Evolutionary conservation across 768 basidiomycete species (phyloP).

Genomic region (Tulasnella calospora): DNA sequence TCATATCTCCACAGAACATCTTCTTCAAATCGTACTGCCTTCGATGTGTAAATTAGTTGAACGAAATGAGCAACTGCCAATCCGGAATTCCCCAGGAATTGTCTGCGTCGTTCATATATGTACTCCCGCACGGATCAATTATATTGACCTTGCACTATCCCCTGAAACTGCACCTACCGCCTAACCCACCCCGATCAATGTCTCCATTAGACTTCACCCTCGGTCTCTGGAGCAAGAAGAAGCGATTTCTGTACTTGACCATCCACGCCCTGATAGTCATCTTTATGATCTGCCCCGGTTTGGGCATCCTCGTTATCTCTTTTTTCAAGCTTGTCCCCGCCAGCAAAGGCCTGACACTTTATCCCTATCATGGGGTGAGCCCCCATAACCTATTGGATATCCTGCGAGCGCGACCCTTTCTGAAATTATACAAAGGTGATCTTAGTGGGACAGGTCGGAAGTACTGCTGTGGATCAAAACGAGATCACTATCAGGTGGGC

Average conservation of each 20-base stretch:
- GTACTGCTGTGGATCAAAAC: neutral
- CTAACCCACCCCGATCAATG: neutral
- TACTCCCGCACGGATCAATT: neutral
- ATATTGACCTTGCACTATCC: neutral
- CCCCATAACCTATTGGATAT: neutral
- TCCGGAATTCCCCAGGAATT: neutral
- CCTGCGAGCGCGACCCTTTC: neutral
- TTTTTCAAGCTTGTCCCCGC: neutral
- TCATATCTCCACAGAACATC: neutral
- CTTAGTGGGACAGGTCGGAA: neutral
- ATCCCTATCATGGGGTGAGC: neutral
- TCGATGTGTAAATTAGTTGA: neutral
- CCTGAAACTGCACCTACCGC: too few relatives aligned
- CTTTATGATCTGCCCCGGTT: neutral
- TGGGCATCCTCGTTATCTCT: neutral
- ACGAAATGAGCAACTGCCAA: neutral
- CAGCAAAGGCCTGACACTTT: neutral
- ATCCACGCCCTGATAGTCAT: neutral
- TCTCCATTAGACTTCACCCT: neutral
- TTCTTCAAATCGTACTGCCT: neutral
- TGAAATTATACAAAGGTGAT: neutral
- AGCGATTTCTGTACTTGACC: neutral
- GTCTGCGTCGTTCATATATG: neutral
- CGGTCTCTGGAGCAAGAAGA: neutral
- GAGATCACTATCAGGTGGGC: neutral